Evolutionary conservation across 768 basidiomycete species (phyloP), one percentile per base, ranked within the genome.

Genomic region (Chalciporus piperatus): DNA sequence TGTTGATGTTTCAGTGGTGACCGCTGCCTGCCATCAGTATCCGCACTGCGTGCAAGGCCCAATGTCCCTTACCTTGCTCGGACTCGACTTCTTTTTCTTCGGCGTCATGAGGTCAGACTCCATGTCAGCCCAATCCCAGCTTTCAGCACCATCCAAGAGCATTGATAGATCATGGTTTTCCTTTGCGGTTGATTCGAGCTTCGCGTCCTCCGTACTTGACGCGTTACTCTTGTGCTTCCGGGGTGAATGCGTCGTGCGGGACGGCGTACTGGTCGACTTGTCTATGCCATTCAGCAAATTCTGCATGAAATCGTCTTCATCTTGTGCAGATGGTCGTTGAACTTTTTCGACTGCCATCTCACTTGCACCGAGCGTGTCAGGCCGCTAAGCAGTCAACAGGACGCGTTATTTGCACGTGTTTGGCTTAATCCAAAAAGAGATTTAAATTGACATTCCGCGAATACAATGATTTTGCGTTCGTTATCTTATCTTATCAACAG

Each of bases 91-190:
- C 28, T 73, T 71, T 50, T 80, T 84, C 51, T 73, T 76, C 3
- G 83, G 82, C 2, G 76, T 77, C 39, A 79, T 53, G 27, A 75
- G 74, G 52, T 81, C 79, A 0, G 70, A 64, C 45, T 75, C 71
- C 73, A 78, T 77, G 52, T 82, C 80, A 28, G 78, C 73, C 79
- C 84, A 82, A 56, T 89, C 84, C 83, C 86, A 87, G 33, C 77
- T 72, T 59, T 85, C 87, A 1, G 81, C 82, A 0, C 85, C 87
- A 25, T 84, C 79, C n/a, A 85, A 60, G 13, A 88, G 72, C 4
- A 68, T 61, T 3, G 69, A 62, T 27, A 85, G 58, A 53, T 85
- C 80, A 20, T 46, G 27, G 22, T 27, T 57, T 60, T 68, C 28
- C 51, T 51, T 49, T 50, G 58, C 33, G 37, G 40, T n/a, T 6